Percentiles rank a stretch among this genome's conserved stretches.
phyloP scores from a whole-genome alignment of 1,139 yeast species.

The Geotrichum klebahnii region DNA sequence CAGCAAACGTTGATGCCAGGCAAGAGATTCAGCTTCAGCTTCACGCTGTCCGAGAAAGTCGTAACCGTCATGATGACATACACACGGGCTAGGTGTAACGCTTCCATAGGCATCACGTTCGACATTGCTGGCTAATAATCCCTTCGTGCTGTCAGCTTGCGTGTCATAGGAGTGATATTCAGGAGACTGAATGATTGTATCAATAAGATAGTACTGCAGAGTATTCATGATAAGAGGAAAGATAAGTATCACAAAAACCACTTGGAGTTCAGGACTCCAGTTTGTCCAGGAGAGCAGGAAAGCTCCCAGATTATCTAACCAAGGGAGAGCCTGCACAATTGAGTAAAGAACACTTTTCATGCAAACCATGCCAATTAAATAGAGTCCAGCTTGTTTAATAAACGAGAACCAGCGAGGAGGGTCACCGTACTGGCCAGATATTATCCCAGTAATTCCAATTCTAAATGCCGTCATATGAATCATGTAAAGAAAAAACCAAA shows the following conservation, averaged over 20 bases:
- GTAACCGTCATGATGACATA: slow-evolving; percentile 14
- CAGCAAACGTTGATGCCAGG: slow-evolving; percentile 12
- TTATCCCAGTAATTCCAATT: slow-evolving; percentile 54
- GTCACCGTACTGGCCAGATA: slow-evolving; percentile 78
- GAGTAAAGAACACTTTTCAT: slow-evolving; percentile 56
- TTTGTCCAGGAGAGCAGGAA: slow-evolving; percentile 71
- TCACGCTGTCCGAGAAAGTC: slow-evolving; percentile 23
- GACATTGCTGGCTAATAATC: neutral
- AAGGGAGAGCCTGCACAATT: slow-evolving; percentile 56
- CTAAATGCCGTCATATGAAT: slow-evolving; percentile 50
- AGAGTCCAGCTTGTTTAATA: slow-evolving; percentile 67
- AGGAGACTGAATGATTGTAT: slow-evolving; percentile 73
- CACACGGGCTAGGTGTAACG: neutral
- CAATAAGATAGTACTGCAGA: slow-evolving; percentile 80
- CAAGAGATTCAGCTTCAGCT: slow-evolving; percentile 19
- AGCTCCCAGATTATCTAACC: slow-evolving; percentile 54
- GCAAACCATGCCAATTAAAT: slow-evolving; percentile 52
- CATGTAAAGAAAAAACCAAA: slow-evolving; percentile 52
- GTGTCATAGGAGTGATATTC: slow-evolving; percentile 32
- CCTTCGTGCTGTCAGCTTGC: neutral
- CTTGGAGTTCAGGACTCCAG: slow-evolving; percentile 74
- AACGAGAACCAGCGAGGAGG: slow-evolving; percentile 67
- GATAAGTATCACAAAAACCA: slow-evolving; percentile 78
- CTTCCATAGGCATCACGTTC: too few species aligned
- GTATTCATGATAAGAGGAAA: slow-evolving; percentile 57